A percentile compares a stretch with the other conserved stretches of the same genome.
phyloP scores from a whole-genome alignment of 176 grass and related monocot genomes.

The Dactylis glomerata region DNA sequence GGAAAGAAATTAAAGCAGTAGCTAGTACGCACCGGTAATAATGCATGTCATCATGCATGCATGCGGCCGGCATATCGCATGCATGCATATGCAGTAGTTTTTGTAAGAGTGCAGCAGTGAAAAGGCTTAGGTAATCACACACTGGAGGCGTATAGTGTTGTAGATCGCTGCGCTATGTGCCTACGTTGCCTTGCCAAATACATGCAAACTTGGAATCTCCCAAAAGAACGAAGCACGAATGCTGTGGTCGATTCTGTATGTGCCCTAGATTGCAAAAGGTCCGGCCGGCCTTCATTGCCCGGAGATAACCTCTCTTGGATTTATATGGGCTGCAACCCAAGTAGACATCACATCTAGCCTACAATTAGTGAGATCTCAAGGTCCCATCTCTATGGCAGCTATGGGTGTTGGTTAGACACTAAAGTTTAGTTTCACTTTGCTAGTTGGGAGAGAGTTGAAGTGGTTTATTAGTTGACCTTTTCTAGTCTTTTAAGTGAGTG shows the following conservation, averaged over 20 bases:
- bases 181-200: not conserved
- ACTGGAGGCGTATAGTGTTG: constrained; percentile 6
- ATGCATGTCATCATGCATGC: not conserved
- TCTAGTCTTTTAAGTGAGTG: too few relatives aligned
- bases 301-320: not conserved
- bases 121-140: constrained; percentile 31
- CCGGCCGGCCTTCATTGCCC: constrained; percentile 23
- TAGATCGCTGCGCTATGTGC: constrained; percentile 33
- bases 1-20: not conserved
- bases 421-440: too few relatives aligned
- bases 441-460: too few relatives aligned
- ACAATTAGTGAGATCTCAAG: too few relatives aligned
- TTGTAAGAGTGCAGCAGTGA: constrained; percentile 24
- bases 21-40: not conserved
- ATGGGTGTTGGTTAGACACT: too few relatives aligned
- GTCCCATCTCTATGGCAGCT: too few relatives aligned
- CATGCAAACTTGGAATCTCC: constrained; percentile 11
- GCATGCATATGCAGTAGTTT: constrained; percentile 50
- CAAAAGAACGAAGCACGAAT: constrained; percentile 2
- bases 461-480: too few relatives aligned
- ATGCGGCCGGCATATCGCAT: constrained; percentile 24
- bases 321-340: too few relatives aligned
- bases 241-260: constrained; percentile 15
- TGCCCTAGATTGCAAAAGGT: constrained; percentile 36
- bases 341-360: too few relatives aligned